Evolutionary conservation across 2,329 filamentous ascomycete genomes (phyloP).

Genomic region (Exserohilum rostratum): DNA sequence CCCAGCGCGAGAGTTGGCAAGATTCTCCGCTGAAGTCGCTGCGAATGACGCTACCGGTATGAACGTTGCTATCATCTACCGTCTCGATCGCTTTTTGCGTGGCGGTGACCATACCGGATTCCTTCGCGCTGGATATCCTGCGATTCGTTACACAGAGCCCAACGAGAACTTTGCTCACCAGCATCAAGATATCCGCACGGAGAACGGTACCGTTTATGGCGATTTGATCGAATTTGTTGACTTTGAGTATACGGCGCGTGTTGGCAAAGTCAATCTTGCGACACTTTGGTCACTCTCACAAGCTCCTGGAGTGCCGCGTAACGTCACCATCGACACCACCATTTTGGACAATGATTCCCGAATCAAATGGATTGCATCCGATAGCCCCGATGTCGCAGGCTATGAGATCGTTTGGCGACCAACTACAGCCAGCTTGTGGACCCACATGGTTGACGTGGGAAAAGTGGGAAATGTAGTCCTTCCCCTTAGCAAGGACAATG

Average conservation of each 20-base stretch:
- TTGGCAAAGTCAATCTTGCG: conserved; percentile 62
- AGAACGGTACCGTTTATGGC: conserved; percentile 60
- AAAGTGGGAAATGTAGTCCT: conserved; percentile 55
- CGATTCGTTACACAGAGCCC: conserved; percentile 63
- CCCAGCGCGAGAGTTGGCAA: conserved; percentile 61
- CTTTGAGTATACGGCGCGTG: conserved; percentile 60
- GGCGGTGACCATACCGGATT: conserved; percentile 64
- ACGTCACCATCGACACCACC: conserved; percentile 58
- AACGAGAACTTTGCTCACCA: conserved; percentile 64
- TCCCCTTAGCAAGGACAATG: conserved; percentile 62
- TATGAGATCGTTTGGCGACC: conserved; percentile 65
- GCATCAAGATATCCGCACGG: conserved; percentile 60
- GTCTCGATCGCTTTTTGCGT: conserved; percentile 62
- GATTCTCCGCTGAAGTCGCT: conserved; percentile 62
- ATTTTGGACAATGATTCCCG: conserved; percentile 57
- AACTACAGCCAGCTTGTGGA: conserved; percentile 59
- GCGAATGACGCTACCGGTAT: conserved; percentile 60
- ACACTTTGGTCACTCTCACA: conserved; percentile 61
- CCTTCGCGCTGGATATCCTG: conserved; percentile 61
- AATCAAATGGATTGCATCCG: conserved; percentile 56
- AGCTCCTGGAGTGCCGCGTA: conserved; percentile 57
- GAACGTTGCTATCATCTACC: conserved; percentile 63
- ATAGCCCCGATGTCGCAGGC: conserved; percentile 50
- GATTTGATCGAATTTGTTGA: conserved; percentile 64
- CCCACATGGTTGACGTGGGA: conserved; percentile 57